Conservation (phyloP, 208 protist species). For the Trypanosoma scelopori region DNA sequence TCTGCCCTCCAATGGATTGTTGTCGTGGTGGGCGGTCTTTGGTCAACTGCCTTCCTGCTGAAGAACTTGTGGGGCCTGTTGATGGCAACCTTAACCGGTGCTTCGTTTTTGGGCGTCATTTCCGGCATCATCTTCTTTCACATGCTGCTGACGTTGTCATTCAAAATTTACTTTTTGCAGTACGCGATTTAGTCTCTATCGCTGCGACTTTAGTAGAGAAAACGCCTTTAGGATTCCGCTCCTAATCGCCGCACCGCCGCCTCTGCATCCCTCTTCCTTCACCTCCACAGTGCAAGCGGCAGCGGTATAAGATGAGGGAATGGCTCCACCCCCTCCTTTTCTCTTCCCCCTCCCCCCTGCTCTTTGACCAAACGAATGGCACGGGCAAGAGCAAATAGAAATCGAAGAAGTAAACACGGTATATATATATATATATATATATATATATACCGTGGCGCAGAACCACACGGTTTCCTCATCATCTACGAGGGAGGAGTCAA, state of each 20-base stretch:
- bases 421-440: too few species aligned
- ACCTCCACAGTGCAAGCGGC: not conserved
- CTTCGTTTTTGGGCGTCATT: conserved; percentile 73
- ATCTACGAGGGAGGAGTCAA: not conserved
- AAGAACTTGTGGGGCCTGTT: conserved; percentile 85
- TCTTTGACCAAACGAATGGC: too few species aligned
- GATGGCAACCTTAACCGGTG: conserved; percentile 56
- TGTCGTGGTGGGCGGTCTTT: conserved; percentile 62
- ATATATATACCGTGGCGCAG: too few species aligned
- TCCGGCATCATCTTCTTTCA: conserved; percentile 56
- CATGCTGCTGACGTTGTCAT: conserved; percentile 72
- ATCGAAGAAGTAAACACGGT: not conserved
- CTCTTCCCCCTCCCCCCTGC: not conserved
- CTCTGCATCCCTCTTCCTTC: too few species aligned
- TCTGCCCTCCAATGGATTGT: conserved; percentile 71
- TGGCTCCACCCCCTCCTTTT: not conserved
- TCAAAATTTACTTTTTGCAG: conserved; percentile 90
- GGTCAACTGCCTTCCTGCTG: conserved; percentile 73
- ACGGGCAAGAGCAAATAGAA: conserved; percentile 1
- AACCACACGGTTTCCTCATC: too few species aligned
- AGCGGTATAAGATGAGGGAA: not conserved
- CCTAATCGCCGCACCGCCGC: too few species aligned
- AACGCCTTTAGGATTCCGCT: not conserved
- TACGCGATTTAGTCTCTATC: conserved; percentile 46
- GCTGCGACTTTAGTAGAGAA: not conserved